Evolutionary conservation across 176 grass and related monocot genomes (phyloP), one percentile per base, ranked within the genome.

Genomic region (Olyra latifolia): DNA sequence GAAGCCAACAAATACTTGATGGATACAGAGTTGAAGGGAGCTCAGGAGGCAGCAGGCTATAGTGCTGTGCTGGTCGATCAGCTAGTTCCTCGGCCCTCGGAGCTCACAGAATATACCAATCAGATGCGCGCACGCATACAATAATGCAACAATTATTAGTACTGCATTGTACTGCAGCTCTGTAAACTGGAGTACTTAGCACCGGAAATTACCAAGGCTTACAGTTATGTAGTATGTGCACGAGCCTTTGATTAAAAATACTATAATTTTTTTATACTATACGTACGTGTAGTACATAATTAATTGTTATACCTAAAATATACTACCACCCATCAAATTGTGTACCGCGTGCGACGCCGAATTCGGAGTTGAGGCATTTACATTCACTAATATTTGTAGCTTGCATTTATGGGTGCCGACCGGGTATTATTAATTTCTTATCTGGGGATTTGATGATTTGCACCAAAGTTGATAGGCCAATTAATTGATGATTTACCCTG

Each of bases 51-150:
- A 47, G 48, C 7, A 27, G 3, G 29, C 2, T 27, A 67, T 35
- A 4, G 32, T 35, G 56, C 50, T 57, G 61, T 35, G 25, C 47
- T 50, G 0, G 39, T 30, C 25, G 32, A 35, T 35, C 32, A 7
- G 16, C 10, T 50, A 66, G 73, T 24, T 88, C 86, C 80, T 57
- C 58, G 1, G n/a, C 58, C 41, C 66, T 66, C n/a, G 80, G 67
- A 83, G 52, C 48, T 66, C 5, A 79, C 11, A 88, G 59, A 79
- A 73, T 72, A 87, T 75, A 61, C 50, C 57, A 57, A 78, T 10
- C 16, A 20, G 66, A 58, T 54, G 47, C 41, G 28, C 55, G 39
- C 56, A 83, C 79, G 57, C 73, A 83, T 88, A 83, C 66, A 47
- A 73, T 57, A 54, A 81, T 10, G 58, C 58, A 30, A 15, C 58